Conservation (phyloP, 352 stramenopile species). For the Blastocystis sp. region DNA sequence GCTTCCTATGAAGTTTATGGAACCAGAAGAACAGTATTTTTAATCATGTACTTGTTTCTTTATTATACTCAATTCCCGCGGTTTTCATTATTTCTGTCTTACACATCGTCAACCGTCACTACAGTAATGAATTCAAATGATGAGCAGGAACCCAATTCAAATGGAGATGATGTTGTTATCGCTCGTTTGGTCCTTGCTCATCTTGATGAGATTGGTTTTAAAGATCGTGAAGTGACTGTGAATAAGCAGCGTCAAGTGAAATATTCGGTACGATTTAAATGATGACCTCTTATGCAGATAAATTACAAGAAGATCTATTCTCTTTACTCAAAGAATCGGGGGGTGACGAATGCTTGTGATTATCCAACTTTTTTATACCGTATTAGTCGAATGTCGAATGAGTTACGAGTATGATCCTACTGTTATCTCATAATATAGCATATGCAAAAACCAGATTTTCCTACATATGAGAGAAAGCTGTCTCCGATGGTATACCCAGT, state of each 20-base stretch:
- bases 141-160: neutral
- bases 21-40: slow-evolving; percentile 2
- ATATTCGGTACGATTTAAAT: slow-evolving; percentile 1
- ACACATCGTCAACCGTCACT: neutral
- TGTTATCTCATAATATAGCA: neutral
- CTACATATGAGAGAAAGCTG: neutral
- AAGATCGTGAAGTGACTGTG: neutral
- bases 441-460: neutral
- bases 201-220: slow-evolving; percentile 17
- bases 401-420: neutral
- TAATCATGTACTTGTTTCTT: neutral
- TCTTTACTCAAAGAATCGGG: slow-evolving; percentile 1
- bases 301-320: slow-evolving; percentile 11
- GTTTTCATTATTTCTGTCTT: neutral
- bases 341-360: neutral
- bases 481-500: neutral
- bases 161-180: slow-evolving; percentile 12
- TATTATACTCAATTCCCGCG: neutral
- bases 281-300: neutral
- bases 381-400: slow-evolving; percentile 20
- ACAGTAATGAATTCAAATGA: neutral
- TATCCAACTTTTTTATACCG: slow-evolving; percentile 14
- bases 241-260: slow-evolving; percentile 6
- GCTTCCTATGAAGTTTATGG: slow-evolving; percentile 59
- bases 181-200: neutral